Base-by-base conservation (phyloP, 148 eudicot genomes). In the Diospyros lotus region DNA sequence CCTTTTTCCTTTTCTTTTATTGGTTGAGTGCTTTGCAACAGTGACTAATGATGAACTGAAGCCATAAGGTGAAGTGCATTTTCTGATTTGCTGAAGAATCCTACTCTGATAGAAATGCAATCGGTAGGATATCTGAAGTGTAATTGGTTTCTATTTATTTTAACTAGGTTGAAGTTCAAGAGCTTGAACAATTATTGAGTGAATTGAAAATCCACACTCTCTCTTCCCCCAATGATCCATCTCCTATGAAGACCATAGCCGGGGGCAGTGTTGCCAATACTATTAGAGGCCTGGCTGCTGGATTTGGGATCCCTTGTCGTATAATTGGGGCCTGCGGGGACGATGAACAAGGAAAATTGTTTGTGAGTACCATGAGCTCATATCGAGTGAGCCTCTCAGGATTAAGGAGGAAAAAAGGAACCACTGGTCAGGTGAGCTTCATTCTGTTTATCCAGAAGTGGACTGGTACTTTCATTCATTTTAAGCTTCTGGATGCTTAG, bases 221-320 rank as follows among this genome's bases (percentile, higher is more conserved):
- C 41, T 81, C 86, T 41, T 80, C 80, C 38, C 77, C 88, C 18
- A 86, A 87, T 50, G 91, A 72, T 63, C 45, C 78, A 38, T 82
- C 87, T 78, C 82, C 93, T 46, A 62, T 90, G 45, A 95, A 79
- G 80, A 88, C 98, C 54, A 92, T 87, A 13, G 98, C 97, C 71
- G 99, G 97, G 38, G 99, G 99, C 9, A 95, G 97, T 83, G 97
- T 95, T 73, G 91, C 97, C 14, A 95, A 95, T 79, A 95, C 99
- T 8, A 84, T 95, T 78, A 84, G 99, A 80, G 99, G 99, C 69
- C 87, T 95, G 63, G 79, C 96, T 65, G 84, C 97, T 4, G 94
- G 97, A 51, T 95, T 95, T 75, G 94, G 98, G 60, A 66, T 95
- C 39, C 77, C 81, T 28, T 86, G 88, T 68, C 98, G 99, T 44